Conservation (phyloP, 805 yeast species). For the Metschnikowia reukaufii region DNA sequence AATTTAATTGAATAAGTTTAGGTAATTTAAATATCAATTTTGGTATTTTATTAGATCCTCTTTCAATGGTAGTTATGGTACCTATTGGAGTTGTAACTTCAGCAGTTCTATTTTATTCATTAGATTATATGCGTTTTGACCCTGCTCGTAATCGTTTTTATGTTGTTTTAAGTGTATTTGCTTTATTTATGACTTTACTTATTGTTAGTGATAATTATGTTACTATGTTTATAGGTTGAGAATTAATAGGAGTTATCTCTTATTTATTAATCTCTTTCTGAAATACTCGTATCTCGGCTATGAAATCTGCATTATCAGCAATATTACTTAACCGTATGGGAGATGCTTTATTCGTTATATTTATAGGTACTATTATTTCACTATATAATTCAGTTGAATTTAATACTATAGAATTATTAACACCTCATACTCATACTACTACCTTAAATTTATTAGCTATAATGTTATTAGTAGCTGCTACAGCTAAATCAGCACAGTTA, state of each 20-base stretch:
- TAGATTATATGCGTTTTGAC: constrained; percentile 3
- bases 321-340: constrained; percentile 6
- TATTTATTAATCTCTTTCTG: constrained; percentile 1
- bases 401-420: constrained; percentile 4
- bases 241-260: constrained; percentile 1
- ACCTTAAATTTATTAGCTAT: constrained; percentile 1
- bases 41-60: background rate
- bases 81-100: constrained; percentile 3
- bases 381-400: background rate
- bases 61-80: constrained; percentile 1
- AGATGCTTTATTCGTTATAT: constrained; percentile 6
- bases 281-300: constrained; percentile 2
- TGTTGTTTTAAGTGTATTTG: constrained; percentile 2
- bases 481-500: constrained; percentile 2
- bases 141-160: constrained; percentile 3
- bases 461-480: constrained; percentile 3
- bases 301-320: constrained; percentile 2
- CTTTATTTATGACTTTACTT: constrained; percentile 2
- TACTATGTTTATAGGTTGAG: constrained; percentile 3
- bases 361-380: constrained; percentile 5
- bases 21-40: background rate
- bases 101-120: constrained; percentile 1
- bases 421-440: constrained; percentile 2
- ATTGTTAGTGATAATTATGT: constrained; percentile 2
- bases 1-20: background rate